Evolutionary conservation across 2,329 filamentous ascomycete species (phyloP).

Genomic region (Fusarium pilosicola): DNA sequence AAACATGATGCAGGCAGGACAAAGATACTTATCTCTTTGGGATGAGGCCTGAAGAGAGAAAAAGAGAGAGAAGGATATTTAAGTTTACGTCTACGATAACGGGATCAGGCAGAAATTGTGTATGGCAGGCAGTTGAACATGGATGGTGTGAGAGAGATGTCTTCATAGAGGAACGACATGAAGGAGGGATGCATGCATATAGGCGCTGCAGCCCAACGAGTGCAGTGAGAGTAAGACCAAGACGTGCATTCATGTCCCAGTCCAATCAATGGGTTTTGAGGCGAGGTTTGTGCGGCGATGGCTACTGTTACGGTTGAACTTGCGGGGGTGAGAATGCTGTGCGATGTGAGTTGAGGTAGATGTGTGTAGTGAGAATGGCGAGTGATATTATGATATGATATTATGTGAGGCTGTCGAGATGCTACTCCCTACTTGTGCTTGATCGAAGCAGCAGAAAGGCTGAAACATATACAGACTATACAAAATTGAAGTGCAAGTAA

Average conservation of each 20-base stretch:
- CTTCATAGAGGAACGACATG: slow-evolving; percentile 21
- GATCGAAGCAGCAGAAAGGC: not conserved
- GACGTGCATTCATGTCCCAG: slow-evolving; percentile 35
- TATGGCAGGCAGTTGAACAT: slow-evolving; percentile 7
- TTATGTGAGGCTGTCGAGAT: not conserved
- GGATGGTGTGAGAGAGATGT: slow-evolving; percentile 32
- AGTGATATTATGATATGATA: not conserved
- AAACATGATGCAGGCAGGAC: slow-evolving; percentile 18
- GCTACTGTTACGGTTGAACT: slow-evolving; percentile 3
- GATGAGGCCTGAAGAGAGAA: slow-evolving; percentile 7
- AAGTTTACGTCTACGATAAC: slow-evolving; percentile 16
- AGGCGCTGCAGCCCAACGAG: slow-evolving; percentile 36
- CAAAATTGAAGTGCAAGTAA: not conserved
- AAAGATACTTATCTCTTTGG: slow-evolving; percentile 12
- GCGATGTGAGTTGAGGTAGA: slow-evolving; percentile 16
- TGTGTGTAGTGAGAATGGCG: not conserved
- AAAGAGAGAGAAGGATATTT: slow-evolving; percentile 31
- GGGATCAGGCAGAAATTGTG: slow-evolving; percentile 14
- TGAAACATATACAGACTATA: not conserved
- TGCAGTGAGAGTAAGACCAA: slow-evolving; percentile 10
- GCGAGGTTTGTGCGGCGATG: slow-evolving; percentile 25
- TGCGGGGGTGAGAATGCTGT: slow-evolving; percentile 34
- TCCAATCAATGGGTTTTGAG: slow-evolving; percentile 39
- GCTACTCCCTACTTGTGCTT: not conserved
- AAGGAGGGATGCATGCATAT: slow-evolving; percentile 38